A percentile compares a stretch with the other conserved stretches of the same genome.
Evolutionary conservation across 1,284 basidiomycete species (phyloP).

Genomic region (Peniophora sp.): DNA sequence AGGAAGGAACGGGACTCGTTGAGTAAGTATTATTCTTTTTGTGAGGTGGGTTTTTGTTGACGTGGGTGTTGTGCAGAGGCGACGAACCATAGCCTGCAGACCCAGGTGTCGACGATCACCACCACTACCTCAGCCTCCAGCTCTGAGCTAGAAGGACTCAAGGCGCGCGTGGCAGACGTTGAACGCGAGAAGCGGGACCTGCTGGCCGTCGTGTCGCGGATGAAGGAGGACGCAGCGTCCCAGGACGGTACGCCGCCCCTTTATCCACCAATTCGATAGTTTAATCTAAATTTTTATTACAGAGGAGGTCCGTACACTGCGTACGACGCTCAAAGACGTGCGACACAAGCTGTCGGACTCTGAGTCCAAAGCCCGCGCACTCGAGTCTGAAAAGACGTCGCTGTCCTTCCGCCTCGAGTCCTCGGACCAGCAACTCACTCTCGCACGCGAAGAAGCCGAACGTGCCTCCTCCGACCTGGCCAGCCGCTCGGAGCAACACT

Average conservation of each 20-base stretch:
- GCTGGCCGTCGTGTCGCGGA: slow-evolving; percentile 61
- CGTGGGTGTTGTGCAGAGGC: slow-evolving; percentile 28
- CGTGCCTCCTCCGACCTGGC: slow-evolving; percentile 55
- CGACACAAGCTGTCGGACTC: slow-evolving; percentile 63
- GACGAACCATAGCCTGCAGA: slow-evolving; percentile 43
- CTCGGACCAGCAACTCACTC: slow-evolving; percentile 68
- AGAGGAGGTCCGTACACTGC: slow-evolving; percentile 68
- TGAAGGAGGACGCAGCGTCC: slow-evolving; percentile 63
- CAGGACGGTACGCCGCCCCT: slow-evolving; percentile 45
- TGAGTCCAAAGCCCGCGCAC: slow-evolving; percentile 60
- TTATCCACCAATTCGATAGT: slow-evolving; percentile 5
- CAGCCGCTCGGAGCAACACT: slow-evolving; percentile 63
- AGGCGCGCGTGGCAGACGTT: slow-evolving; percentile 55
- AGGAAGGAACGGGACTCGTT: slow-evolving; percentile 59
- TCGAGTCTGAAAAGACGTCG: slow-evolving; percentile 62
- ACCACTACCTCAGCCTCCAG: slow-evolving; percentile 51
- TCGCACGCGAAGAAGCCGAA: slow-evolving; percentile 65
- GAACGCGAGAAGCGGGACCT: slow-evolving; percentile 79
- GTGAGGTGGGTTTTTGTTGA: slow-evolving; percentile 1
- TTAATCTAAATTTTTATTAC: slow-evolving; percentile 5
- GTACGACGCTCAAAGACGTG: slow-evolving; percentile 61
- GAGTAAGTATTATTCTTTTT: slow-evolving; percentile 37
- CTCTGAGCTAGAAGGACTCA: slow-evolving; percentile 49
- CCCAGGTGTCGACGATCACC: slow-evolving; percentile 43
- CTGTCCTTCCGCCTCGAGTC: slow-evolving; percentile 73